These are phyloP conservation scores for Aspergillus costaricaensis DNA, from an alignment of 2,329 filamentous ascomycete genomes.

Conservation along the genomic window DNA sequence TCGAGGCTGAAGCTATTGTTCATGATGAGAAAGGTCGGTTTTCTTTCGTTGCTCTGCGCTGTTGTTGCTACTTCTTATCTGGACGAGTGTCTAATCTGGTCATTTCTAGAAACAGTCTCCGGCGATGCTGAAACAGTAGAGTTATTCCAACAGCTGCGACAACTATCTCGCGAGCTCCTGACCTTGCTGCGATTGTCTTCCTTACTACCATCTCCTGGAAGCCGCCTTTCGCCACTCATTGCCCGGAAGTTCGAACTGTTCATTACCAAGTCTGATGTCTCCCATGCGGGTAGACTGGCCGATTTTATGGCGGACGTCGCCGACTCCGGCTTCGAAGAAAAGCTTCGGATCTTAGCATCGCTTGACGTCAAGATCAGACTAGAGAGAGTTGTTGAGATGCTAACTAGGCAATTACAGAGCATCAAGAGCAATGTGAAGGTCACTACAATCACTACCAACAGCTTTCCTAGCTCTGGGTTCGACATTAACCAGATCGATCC, in stretches of 20 bases:
- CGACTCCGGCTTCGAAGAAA: slow-evolving; percentile 86
- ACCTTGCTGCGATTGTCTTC: slow-evolving; percentile 81
- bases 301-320: slow-evolving; percentile 97
- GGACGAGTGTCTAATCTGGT: neutral
- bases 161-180: slow-evolving; percentile 81
- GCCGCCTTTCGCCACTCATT: slow-evolving; percentile 76
- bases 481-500: slow-evolving; percentile 56
- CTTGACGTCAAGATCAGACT: slow-evolving; percentile 76
- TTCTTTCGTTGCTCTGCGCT: too few relatives aligned
- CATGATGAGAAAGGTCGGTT: slow-evolving; percentile 68
- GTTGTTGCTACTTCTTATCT: neutral
- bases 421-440: slow-evolving; percentile 89
- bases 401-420: slow-evolving; percentile 77
- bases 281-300: slow-evolving; percentile 80
- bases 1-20: slow-evolving; percentile 76
- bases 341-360: slow-evolving; percentile 80
- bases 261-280: slow-evolving; percentile 77
- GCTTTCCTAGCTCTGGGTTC: slow-evolving; percentile 61
- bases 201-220: slow-evolving; percentile 71
- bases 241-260: slow-evolving; percentile 83
- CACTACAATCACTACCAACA: slow-evolving; percentile 71
- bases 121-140: slow-evolving; percentile 67
- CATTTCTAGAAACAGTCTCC: slow-evolving; percentile 37
- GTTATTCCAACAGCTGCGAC: slow-evolving; percentile 78
- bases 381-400: slow-evolving; percentile 76